These are phyloP conservation scores for Hapsidospora chrysogenum DNA, from an alignment of 495 filamentous ascomycete species.

Conservation along the genomic window DNA sequence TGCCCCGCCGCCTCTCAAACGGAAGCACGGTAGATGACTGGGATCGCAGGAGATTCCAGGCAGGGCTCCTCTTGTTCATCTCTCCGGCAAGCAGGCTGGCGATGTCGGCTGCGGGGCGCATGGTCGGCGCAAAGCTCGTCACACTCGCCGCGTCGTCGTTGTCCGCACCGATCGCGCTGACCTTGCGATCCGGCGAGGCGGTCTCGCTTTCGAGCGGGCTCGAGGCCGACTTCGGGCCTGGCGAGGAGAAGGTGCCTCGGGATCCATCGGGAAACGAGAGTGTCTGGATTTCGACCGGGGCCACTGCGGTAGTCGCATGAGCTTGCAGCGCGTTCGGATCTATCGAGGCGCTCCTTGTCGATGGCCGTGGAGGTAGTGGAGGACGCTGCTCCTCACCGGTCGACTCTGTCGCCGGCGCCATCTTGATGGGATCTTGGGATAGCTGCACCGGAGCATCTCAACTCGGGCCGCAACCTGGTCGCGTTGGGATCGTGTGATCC, in stretches of 20 bases:
- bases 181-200: slow-evolving; percentile 13
- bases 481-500: neutral
- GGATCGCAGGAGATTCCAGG: slow-evolving; percentile 40
- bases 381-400: slow-evolving; percentile 20
- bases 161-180: slow-evolving; percentile 20
- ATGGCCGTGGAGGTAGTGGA: slow-evolving; percentile 54
- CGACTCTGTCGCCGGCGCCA: neutral
- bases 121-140: slow-evolving; percentile 61
- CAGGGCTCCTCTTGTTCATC: slow-evolving; percentile 35
- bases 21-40: slow-evolving; percentile 41
- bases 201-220: slow-evolving; percentile 12
- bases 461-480: neutral
- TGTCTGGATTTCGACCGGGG: slow-evolving; percentile 58
- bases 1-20: slow-evolving; percentile 28
- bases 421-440: neutral
- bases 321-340: slow-evolving; percentile 36
- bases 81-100: slow-evolving; percentile 71
- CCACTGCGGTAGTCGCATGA: slow-evolving; percentile 68
- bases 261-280: slow-evolving; percentile 52
- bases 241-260: slow-evolving; percentile 40
- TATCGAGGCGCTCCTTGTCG: slow-evolving; percentile 10
- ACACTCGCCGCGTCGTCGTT: slow-evolving; percentile 71
- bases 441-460: slow-evolving; percentile 1
- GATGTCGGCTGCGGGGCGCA: slow-evolving; percentile 54
- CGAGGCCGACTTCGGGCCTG: slow-evolving; percentile 19